Evolutionary conservation across 371 early-diverging fungal species (phyloP), one percentile per base, ranked within the genome.

Genomic region (Zychaea mexicana): DNA sequence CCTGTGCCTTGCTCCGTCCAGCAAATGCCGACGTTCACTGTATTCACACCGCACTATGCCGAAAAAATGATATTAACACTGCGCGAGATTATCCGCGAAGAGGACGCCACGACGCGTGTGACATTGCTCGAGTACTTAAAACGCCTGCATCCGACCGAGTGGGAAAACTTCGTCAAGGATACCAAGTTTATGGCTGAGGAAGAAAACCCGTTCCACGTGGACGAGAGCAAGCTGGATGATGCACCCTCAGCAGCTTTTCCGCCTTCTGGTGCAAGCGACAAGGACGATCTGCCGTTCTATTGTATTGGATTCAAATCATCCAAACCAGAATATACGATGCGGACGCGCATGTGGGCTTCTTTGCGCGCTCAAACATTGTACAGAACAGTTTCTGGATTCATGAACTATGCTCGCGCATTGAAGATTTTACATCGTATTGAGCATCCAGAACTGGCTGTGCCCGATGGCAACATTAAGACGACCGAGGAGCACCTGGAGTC

Each of bases 101-200:
- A 92, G 68, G 95, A 96, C 62, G 79, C 85, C 62, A 87, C 91
- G 53, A 92, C 92, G 1, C 86, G 92, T 0, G 87, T 96, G 17
- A 94, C 93, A 1, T 72, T 94, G 46, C 72, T 96, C 27, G 94
- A 95, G 71, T 95, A 95, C 54, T 75, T 95, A 46, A 94, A 95
- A 68, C 85, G 89, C 15, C 74, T 94, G 22, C 92, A 94, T 61
- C 86, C 90, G 1, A 83, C 86, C 15, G 96, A 95, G 69, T 95
- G 94, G 95, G 91, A 88, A 46, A 93, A 94, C 79, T 96, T 94
- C 84, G 93, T 96, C 38, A 86, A 90, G 67, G 94, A 95, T 59
- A 95, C 92, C 62, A 94, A 92, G 82, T 86, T 90, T 38, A 68
- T 92, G 62, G 92, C 89, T 0, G 92, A 92, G 70, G 92, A 92